Evolutionary conservation across 192 early-diverging fungal genomes (phyloP).

Genomic region (Chytriomyces confervae): DNA sequence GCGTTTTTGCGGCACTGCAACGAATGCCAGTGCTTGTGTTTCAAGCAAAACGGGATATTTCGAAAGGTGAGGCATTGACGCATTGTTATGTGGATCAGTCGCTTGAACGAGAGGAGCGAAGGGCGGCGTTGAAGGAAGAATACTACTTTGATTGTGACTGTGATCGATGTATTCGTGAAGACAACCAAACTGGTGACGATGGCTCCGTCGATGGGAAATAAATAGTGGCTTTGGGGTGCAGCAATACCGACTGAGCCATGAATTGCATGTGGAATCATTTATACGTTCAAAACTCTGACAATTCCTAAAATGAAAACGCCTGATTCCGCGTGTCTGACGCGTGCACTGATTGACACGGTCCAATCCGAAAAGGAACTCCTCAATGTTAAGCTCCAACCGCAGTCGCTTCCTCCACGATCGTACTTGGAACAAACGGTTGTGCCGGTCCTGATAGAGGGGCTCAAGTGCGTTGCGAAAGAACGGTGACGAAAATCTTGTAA

Average conservation of each 20-base stretch:
- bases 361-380: constrained; percentile 15
- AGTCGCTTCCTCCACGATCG: constrained; percentile 46
- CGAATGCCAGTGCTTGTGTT: background rate
- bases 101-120: constrained; percentile 3
- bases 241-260: too few species aligned
- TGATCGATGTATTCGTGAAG: constrained; percentile 17
- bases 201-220: too few species aligned
- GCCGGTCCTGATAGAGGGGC: constrained; percentile 58
- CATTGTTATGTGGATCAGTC: constrained; percentile 32
- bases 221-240: too few species aligned
- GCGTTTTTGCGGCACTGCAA: too few species aligned
- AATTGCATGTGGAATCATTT: too few species aligned
- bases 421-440: constrained; percentile 61
- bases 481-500: constrained; percentile 10
- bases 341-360: constrained; percentile 3
- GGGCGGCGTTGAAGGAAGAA: constrained; percentile 17
- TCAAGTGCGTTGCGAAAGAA: constrained; percentile 56
- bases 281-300: background rate
- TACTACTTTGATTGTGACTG: constrained; percentile 41
- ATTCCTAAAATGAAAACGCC: constrained; percentile 18
- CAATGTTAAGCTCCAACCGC: background rate
- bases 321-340: constrained; percentile 3
- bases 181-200: background rate
- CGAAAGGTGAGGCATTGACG: constrained; percentile 14
- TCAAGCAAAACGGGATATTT: constrained; percentile 19